Evolutionary conservation across 116 monocot species (phyloP).

Genomic region (Dioscorea cayenensis): DNA sequence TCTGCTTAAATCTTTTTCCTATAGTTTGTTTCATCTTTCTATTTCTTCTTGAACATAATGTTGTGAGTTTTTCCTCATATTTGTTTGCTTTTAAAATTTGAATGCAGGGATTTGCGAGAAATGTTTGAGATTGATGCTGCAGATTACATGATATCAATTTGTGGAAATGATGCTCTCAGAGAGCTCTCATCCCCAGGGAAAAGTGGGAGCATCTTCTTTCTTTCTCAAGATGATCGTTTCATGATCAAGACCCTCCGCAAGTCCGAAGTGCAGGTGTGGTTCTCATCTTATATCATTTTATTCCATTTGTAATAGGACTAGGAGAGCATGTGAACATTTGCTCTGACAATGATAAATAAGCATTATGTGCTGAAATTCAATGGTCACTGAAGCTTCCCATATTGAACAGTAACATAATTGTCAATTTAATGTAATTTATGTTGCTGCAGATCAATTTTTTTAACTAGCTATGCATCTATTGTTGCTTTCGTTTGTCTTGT

Average conservation of each 20-base stretch:
- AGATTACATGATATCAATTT: constrained; percentile 97
- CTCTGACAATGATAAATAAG: too few species aligned
- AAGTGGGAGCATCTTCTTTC: constrained; percentile 94
- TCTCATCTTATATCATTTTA: not conserved
- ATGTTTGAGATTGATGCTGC: constrained; percentile 99
- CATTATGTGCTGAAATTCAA: too few species aligned
- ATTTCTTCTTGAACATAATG: too few species aligned
- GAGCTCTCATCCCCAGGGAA: constrained; percentile 98
- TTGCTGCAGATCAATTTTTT: too few species aligned
- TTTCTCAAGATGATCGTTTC: constrained; percentile 96
- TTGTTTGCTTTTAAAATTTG: not conserved
- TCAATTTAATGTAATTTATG: too few species aligned
- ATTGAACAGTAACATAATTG: too few species aligned
- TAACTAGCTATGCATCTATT: too few species aligned
- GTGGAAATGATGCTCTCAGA: constrained; percentile 80
- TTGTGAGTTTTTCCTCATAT: not conserved
- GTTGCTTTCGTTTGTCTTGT: too few species aligned
- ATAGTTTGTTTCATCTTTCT: too few species aligned
- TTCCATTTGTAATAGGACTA: not conserved
- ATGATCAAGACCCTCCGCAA: constrained; percentile 97
- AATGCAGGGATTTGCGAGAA: constrained; percentile 66
- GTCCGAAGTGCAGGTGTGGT: constrained; percentile 83
- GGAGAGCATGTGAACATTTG: too few species aligned
- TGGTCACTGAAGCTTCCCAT: too few species aligned
- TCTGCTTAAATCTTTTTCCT: too few species aligned